These are phyloP conservation scores for Xenoacremonium recifei DNA, from an alignment of 2,329 filamentous ascomycete genomes.

Conservation along the genomic window DNA sequence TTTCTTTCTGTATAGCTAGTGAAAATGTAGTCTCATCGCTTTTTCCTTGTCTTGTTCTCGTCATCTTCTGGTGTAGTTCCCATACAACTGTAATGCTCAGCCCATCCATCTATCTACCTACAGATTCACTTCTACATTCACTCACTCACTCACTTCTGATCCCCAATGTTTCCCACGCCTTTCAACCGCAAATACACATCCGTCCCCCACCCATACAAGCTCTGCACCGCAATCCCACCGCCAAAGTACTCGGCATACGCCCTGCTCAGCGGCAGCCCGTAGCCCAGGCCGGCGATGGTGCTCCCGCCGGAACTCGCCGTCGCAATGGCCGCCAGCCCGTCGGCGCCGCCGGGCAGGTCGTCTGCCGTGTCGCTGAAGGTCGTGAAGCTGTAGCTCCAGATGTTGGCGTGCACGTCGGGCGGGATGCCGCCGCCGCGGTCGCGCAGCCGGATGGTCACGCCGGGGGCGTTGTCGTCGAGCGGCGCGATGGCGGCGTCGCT, in stretches of 20 bases:
- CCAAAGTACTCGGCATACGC: slow-evolving; percentile 99
- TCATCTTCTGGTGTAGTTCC: neutral
- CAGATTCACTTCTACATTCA: too few relatives aligned
- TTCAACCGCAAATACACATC: slow-evolving; percentile 67
- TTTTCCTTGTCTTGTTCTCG: neutral
- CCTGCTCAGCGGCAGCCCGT: slow-evolving; percentile 84
- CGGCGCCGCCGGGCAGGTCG: slow-evolving; percentile 38
- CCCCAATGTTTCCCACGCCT: slow-evolving; percentile 56
- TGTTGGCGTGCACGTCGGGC: slow-evolving; percentile 77
- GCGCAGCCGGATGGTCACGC: slow-evolving; percentile 91
- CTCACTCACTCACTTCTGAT: too few relatives aligned
- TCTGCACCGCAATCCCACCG: slow-evolving; percentile 92
- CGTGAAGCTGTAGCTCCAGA: slow-evolving; percentile 97
- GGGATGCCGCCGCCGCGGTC: slow-evolving; percentile 94
- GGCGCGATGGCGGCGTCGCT: slow-evolving; percentile 50
- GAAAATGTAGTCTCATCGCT: too few relatives aligned
- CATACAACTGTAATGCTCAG: neutral
- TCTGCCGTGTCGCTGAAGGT: slow-evolving; percentile 73
- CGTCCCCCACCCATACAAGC: slow-evolving; percentile 86
- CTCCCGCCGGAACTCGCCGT: slow-evolving; percentile 69
- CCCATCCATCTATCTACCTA: slow-evolving; percentile 14
- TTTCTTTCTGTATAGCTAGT: too few relatives aligned
- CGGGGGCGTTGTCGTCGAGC: slow-evolving; percentile 67
- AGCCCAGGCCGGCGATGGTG: slow-evolving; percentile 89
- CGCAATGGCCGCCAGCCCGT: slow-evolving; percentile 72